A percentile compares a stretch with the other conserved stretches of the same genome.
Conservation (phyloP, 208 protist species). For the Spironucleus salmonicida region DNA sequence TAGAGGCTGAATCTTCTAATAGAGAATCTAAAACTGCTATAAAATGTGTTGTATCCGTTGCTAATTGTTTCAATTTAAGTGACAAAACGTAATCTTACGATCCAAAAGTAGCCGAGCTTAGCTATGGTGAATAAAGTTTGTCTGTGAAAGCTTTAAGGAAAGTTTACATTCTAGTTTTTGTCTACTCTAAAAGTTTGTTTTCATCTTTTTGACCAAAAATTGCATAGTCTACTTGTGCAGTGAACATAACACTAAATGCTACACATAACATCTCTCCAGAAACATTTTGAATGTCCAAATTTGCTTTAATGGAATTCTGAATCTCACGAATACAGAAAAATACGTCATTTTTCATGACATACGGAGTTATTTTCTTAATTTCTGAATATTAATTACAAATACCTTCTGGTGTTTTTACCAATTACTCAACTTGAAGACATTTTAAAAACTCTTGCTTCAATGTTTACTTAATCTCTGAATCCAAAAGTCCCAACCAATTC, state of each 20-base stretch:
- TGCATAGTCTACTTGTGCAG: background rate
- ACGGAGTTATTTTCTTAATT: no score
- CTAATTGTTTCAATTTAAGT: background rate
- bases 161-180: no score
- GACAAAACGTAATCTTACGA: background rate
- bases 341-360: no score
- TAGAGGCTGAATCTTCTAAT: conserved; percentile 61
- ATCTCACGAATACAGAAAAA: no score
- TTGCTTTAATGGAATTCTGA: background rate
- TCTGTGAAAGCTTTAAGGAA: background rate
- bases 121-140: background rate
- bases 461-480: no score
- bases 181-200: background rate
- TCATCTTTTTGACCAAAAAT: background rate
- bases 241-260: background rate
- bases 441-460: no score
- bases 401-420: no score
- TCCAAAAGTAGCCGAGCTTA: background rate
- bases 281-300: background rate
- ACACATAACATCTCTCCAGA: conserved; percentile 2
- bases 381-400: no score
- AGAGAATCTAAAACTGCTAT: background rate
- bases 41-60: background rate
- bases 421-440: no score
- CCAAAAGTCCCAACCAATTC: no score